Evolutionary conservation across 805 yeast species (phyloP), one percentile per base, ranked within the genome.

Genomic region (Candida maesae): DNA sequence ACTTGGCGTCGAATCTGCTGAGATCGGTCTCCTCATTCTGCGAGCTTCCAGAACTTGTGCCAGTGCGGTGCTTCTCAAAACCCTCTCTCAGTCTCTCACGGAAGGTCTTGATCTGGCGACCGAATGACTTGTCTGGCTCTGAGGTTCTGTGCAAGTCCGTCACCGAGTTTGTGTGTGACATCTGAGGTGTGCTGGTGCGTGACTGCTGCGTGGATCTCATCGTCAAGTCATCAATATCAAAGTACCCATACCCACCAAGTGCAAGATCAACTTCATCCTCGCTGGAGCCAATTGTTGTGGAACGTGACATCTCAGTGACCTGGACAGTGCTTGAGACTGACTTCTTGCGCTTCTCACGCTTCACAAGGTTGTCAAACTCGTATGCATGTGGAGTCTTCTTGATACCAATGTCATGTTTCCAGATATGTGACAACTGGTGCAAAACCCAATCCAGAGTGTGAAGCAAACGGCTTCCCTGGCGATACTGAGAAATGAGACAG

Each of bases 401-500:
- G 15, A 40, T 44, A 24, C 54, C 55, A 40, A 53, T 41, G 13
- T 53, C 44, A 17, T 41, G 43, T 42, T 56, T 61, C 67, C 75
- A 64, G 60, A 74, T 54, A 57, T 70, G 52, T 49, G 68, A 60
- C 63, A 88, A 63, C 45, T 84, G 90, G 36, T 71, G 60, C 30
- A 88, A 62, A 15, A 84, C 84, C 60, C 84, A 78, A 39, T 77
- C 73, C 47, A 89, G 66, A 36, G 95, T 87, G 46, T 79, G 80
- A 57, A 89, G 66, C 45, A 86, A 79, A 46, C 97, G 71, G 40
- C 74, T 74, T 2, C 95, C 89, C 63, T 89, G 96, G 45, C 96
- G 73, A 59, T 81, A 86, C 61, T 89, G 89, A 12, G 95, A 86
- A 24, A 91, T 81, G 16, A 87, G 76, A 32, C 95, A 85, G n/a